Evolutionary conservation across 176 grass and related monocot species (phyloP), one percentile per base, ranked within the genome.

Genomic region (Musa itinerans): DNA sequence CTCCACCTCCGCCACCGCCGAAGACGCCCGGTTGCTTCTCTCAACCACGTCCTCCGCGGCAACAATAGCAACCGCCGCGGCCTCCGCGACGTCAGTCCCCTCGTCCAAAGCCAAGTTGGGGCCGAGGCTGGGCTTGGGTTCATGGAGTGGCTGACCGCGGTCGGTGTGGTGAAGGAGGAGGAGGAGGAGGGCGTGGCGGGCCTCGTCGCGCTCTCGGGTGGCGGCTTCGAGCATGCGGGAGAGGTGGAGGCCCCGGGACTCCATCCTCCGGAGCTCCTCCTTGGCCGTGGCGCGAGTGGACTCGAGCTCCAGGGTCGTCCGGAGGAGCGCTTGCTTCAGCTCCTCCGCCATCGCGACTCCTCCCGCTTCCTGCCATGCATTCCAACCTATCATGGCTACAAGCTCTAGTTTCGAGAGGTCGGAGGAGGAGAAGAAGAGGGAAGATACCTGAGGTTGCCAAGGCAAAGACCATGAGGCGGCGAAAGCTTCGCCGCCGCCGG

Each of bases 181-280:
- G 2, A 99, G 83, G 2, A 99, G 83, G 70, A 99, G 90, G 65
- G 90, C 84, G 69, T 85, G 87, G 17, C 88, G 86, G 75, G 93
- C 84, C 82, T 99, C 86, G 84, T 99, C 95, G 17, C 95, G 88
- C 85, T 99, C 95, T 8, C 84, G 84, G 52, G 84, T 80, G 13
- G 86, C 82, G n/a, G 78, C 77, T 14, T 89, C 80, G 55, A 89
- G 88, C 48, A 98, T 84, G 71, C 83, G 75, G 2, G 86, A 76
- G 19, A 96, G 84, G 9, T 88, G 88, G n/a, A 89, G 68, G 8
- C 84, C 82, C 59, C 89, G 90, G 17, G 81, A 74, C 65, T 94
- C 88, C 95, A 89, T 72, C 11, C 82, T 78, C 3, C 79, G 77
- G 68, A 97, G 86, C 79, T 97, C 90, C 34, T 83, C 85, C 54